A percentile compares a stretch with the other conserved stretches of the same genome.
Evolutionary conservation across 140 eudicot species (phyloP).

Genomic region (Anethum foeniculum): DNA sequence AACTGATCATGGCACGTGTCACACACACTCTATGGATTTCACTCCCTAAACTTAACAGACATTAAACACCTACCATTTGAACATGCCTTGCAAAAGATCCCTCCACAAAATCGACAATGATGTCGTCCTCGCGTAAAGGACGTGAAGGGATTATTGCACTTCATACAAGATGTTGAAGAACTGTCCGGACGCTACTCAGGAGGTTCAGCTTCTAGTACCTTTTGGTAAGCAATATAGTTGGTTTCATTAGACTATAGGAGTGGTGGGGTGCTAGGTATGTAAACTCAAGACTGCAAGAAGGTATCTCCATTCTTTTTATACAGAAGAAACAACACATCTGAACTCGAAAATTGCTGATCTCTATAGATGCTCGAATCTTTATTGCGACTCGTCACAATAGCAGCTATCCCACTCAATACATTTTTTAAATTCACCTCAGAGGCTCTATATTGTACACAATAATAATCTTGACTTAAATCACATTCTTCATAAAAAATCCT

Average conservation of each 20-base stretch:
- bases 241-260: slow-evolving; percentile 60
- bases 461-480: slow-evolving; percentile 36
- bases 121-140: slow-evolving; percentile 95
- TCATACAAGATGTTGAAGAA: slow-evolving; percentile 68
- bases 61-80: slow-evolving; percentile 88
- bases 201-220: slow-evolving; percentile 86
- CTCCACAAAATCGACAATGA: slow-evolving; percentile 98
- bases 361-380: slow-evolving; percentile 26
- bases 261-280: slow-evolving; percentile 93
- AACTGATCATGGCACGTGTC: slow-evolving; percentile 91
- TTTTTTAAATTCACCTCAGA: slow-evolving; percentile 81
- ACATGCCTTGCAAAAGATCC: slow-evolving; percentile 78
- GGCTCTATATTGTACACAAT: slow-evolving; percentile 22
- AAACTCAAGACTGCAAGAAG: slow-evolving; percentile 67
- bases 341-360: slow-evolving; percentile 31
- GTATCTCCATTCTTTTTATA: slow-evolving; percentile 73
- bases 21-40: slow-evolving; percentile 96
- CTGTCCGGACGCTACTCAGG: slow-evolving; percentile 98
- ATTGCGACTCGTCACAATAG: slow-evolving; percentile 75
- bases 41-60: slow-evolving; percentile 89
- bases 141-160: slow-evolving; percentile 78
- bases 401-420: slow-evolving; percentile 64
- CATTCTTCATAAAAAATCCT: slow-evolving; percentile 52
- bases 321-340: slow-evolving; percentile 63
- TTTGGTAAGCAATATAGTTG: slow-evolving; percentile 64